phyloP scores from a whole-genome alignment of 345 rosid genomes.

The Linum lewisii region DNA sequence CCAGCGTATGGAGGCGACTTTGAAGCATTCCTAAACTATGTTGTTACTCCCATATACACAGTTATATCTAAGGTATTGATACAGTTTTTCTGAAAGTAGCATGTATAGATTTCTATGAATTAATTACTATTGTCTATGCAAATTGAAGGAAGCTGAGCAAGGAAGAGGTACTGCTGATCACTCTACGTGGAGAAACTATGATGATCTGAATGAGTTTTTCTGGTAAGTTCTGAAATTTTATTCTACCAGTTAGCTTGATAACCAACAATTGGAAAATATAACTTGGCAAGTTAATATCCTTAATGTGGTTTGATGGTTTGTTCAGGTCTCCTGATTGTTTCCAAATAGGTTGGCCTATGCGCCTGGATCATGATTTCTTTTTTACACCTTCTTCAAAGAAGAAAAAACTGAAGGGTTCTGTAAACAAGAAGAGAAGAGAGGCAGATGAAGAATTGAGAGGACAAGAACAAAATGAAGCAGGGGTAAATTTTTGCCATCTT shows the following conservation, averaged over 20 bases:
- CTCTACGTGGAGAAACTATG: slow-evolving; percentile 97
- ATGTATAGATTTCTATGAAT: slow-evolving; percentile 5
- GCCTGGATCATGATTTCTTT: slow-evolving; percentile 61
- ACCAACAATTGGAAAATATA: no score
- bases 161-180: slow-evolving; percentile 78
- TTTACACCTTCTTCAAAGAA: slow-evolving; percentile 21
- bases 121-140: slow-evolving; percentile 17
- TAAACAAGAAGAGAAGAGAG: slow-evolving; percentile 27
- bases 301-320: slow-evolving; percentile 13
- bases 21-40: slow-evolving; percentile 66
- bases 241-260: slow-evolving; percentile 10
- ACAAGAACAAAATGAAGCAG: slow-evolving; percentile 18
- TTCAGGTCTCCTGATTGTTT: slow-evolving; percentile 86
- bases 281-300: not conserved
- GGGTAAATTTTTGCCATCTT: slow-evolving; percentile 28
- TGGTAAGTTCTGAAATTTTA: slow-evolving; percentile 37
- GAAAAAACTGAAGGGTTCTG: slow-evolving; percentile 17
- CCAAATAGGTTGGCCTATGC: slow-evolving; percentile 90
- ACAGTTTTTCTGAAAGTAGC: slow-evolving; percentile 10
- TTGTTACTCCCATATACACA: slow-evolving; percentile 69
- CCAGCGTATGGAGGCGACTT: slow-evolving; percentile 58
- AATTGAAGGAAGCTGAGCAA: slow-evolving; percentile 73
- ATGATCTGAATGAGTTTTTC: slow-evolving; percentile 88
- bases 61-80: slow-evolving; percentile 49
- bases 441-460: slow-evolving; percentile 39